A percentile compares a stretch with the other conserved stretches of the same genome.
Conservation (phyloP, 768 basidiomycete species). For the Tylopilus rubrobrunneus region DNA sequence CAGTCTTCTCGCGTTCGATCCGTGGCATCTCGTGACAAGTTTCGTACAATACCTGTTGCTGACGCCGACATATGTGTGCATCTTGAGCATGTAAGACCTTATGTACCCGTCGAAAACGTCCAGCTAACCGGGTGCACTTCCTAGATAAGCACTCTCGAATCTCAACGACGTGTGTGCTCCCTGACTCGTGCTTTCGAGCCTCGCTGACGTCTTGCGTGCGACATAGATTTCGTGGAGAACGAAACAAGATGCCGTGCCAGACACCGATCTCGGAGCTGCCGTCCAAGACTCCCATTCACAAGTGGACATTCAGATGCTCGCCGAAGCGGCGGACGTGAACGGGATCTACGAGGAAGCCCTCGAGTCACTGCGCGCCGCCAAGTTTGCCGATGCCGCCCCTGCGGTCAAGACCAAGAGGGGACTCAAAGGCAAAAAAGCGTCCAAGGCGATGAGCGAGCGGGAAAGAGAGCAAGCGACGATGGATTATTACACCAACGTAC, state of each 20-base stretch:
- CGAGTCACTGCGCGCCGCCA: constrained; percentile 60
- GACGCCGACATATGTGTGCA: constrained; percentile 76
- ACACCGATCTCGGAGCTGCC: constrained; percentile 80
- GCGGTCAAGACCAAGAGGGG: constrained; percentile 11
- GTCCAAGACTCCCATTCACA: constrained; percentile 75
- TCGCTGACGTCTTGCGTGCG: constrained; percentile 1
- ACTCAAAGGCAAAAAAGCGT: constrained; percentile 9
- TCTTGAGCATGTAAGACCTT: constrained; percentile 61
- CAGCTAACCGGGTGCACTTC: constrained; percentile 23
- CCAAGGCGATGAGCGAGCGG: constrained; percentile 36
- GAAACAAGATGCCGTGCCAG: constrained; percentile 76
- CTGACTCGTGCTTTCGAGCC: constrained; percentile 9
- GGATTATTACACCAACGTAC: constrained; percentile 85
- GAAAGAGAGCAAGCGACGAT: constrained; percentile 74
- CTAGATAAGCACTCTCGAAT: constrained; percentile 81
- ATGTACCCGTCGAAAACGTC: neutral
- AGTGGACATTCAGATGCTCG: constrained; percentile 84
- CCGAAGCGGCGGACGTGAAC: constrained; percentile 78
- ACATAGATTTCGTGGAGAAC: constrained; percentile 89
- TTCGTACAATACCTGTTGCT: constrained; percentile 86
- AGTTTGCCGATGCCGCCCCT: constrained; percentile 31
- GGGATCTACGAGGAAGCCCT: constrained; percentile 82
- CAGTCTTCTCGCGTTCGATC: constrained; percentile 84
- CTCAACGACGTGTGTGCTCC: constrained; percentile 62
- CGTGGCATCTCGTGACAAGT: constrained; percentile 94